These are phyloP conservation scores for Gossypium aridum DNA, from an alignment of 441 rosid genomes.

Conservation along the genomic window DNA sequence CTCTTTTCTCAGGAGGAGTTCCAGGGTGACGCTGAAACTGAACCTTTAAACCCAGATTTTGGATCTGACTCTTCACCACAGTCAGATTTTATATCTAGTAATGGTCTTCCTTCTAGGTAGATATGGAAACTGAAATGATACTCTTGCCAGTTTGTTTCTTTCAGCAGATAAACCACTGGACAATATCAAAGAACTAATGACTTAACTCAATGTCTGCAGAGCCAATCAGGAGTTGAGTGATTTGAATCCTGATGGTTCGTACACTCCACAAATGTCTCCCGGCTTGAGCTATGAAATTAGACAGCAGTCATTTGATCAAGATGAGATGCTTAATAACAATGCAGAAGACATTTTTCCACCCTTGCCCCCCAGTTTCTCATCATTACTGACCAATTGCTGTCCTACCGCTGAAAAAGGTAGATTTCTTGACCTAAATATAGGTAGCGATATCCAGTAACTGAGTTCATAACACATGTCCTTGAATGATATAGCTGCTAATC, in stretches of 20 bases:
- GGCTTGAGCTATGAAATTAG: constrained; percentile 29
- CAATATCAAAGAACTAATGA: constrained; percentile 7
- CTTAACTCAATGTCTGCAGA: constrained; percentile 27
- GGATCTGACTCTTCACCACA: constrained; percentile 41
- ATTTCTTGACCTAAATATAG: constrained; percentile 3
- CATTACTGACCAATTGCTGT: constrained; percentile 54
- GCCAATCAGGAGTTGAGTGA: constrained; percentile 23
- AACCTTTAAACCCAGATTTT: constrained; percentile 26
- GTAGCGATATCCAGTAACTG: constrained; percentile 2
- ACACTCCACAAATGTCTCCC: constrained; percentile 36
- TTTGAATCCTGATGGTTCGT: constrained; percentile 22
- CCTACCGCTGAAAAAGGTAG: constrained; percentile 47
- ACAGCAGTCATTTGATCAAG: constrained; percentile 24
- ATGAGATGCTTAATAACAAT: constrained; percentile 20
- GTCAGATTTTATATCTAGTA: constrained; percentile 32
- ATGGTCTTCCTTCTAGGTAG: constrained; percentile 35
- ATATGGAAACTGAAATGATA: constrained; percentile 1
- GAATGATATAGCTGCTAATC: constrained; percentile 30
- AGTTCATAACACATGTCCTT: constrained; percentile 13
- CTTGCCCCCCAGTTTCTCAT: constrained; percentile 72
- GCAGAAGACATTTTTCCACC: constrained; percentile 22
- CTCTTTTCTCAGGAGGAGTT: constrained; percentile 37
- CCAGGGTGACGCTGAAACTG: constrained; percentile 25
- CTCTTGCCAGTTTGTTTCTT: constrained; percentile 2
- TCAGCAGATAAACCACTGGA: neutral